Base-by-base conservation (phyloP, 768 basidiomycete species). In the Tremella yokohamensis region DNA sequence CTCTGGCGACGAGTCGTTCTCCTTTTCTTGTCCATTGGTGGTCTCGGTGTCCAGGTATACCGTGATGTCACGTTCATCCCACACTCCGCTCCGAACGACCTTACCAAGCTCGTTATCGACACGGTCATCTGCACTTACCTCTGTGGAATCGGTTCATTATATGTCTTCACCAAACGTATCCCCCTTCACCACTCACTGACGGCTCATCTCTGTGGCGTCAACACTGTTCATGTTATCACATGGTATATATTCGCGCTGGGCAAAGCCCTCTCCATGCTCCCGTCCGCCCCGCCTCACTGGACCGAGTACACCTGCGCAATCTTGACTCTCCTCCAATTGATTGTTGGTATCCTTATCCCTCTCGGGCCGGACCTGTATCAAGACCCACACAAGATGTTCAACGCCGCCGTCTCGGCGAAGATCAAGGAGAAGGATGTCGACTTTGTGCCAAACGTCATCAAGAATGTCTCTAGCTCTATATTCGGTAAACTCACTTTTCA, bases 361-460 rank as follows among this genome's bases (percentile, higher is more conserved):
- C 44, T 51, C 38, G 55, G 59, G 6, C 66, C 69, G 4, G 16
- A 44, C 16, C 22, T 54, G 8, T 54, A 66, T n/a, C 39, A 52
- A n/a, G 64, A 68, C 40, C 40, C 66, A 8, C 39, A 25, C 6
- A 19, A 48, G 25, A 26, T 71, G 9, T 71, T 68, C 58, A 64
- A 49, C 19, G 57, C 60, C 40, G 62, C 64, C 3, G 58, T 68
- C 9, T 38, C 49, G 1, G 25, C 26, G 8, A 53, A 58, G 26
- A n/a, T 54, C 12, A 26, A 58, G 9, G 45, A 61, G 13, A 29
- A n/a, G 7, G 4, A 49, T 8, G 3, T 29, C 4, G 24, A 44
- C 15, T 19, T 57, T 40, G 47, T 48, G 19, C 34, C 52, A 8
- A 65, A 65, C 52, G 61, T 63, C 11, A 56, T 54, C 16, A 15